A percentile compares a stretch with the other conserved stretches of the same genome.
Conservation (phyloP, 1,284 basidiomycete species). For the Flammula alnicola region DNA sequence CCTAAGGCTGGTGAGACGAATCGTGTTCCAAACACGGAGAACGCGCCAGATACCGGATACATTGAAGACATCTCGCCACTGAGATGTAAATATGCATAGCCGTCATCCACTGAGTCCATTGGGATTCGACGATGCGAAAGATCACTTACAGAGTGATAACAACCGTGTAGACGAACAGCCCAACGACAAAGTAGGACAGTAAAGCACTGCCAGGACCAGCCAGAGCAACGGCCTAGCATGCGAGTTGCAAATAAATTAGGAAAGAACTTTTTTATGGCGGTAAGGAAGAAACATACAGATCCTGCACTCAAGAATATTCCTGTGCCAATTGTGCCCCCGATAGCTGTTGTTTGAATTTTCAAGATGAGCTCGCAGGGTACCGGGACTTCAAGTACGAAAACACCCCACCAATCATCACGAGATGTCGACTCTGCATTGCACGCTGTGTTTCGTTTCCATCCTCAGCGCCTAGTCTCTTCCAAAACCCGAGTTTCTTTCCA, state of each 20-base stretch:
- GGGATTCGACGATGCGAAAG: no score
- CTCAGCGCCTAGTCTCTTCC: no score
- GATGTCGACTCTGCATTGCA: no score
- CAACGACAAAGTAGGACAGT: constrained; percentile 53
- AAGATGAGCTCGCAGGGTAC: no score
- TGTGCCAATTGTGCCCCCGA: constrained; percentile 37
- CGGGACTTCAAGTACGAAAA: background rate
- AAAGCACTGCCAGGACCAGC: constrained; percentile 56
- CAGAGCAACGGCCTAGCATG: constrained; percentile 34
- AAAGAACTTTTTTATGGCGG: background rate
- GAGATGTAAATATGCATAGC: background rate
- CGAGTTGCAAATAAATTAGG: background rate
- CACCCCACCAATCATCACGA: no score
- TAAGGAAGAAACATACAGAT: constrained; percentile 25
- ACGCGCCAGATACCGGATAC: constrained; percentile 52
- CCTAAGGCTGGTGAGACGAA: constrained; percentile 57
- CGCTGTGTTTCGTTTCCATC: no score
- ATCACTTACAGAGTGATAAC: constrained; percentile 50
- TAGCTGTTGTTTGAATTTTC: no score
- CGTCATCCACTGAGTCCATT: no score
- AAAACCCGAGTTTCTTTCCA: no score
- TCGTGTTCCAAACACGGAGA: constrained; percentile 50
- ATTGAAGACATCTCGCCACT: constrained; percentile 40
- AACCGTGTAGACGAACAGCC: constrained; percentile 57
- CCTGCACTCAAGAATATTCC: constrained; percentile 37